phyloP scores from a whole-genome alignment of 495 filamentous ascomycete species.

The Daldinia vernicosa region DNA sequence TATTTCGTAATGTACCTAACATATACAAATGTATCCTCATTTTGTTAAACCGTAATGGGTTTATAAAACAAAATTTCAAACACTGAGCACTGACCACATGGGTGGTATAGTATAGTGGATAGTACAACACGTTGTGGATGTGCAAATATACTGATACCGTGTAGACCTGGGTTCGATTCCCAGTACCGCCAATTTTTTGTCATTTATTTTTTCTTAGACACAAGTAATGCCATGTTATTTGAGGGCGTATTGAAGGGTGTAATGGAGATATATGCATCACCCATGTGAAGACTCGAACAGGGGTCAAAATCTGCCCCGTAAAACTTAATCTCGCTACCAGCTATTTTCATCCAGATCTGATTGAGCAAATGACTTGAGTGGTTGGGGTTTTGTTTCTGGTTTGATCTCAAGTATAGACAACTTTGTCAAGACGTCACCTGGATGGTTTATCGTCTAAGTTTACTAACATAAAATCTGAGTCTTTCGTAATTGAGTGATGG shows the following conservation, averaged over 20 bases:
- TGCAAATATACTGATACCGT: conserved; percentile 27
- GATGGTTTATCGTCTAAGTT: too few species aligned
- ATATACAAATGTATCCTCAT: not conserved
- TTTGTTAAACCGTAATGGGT: not conserved
- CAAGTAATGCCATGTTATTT: not conserved
- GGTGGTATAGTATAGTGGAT: conserved; percentile 41
- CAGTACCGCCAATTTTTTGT: conserved; percentile 31
- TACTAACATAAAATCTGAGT: too few species aligned
- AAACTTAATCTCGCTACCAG: not conserved
- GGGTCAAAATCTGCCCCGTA: not conserved
- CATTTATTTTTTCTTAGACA: not conserved
- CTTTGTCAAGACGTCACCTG: too few species aligned
- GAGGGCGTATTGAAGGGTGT: not conserved
- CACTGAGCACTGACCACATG: not conserved
- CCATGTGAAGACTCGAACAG: not conserved
- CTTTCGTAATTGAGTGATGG: too few species aligned
- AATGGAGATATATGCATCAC: not conserved
- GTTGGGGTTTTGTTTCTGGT: not conserved
- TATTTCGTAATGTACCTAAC: not conserved
- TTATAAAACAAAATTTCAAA: not conserved
- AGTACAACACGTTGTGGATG: conserved; percentile 41
- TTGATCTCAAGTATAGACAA: too few species aligned
- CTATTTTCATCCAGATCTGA: not conserved
- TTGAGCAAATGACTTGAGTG: not conserved
- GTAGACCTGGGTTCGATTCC: conserved; percentile 41